Conservation (phyloP, 805 yeast genomes). For the Wickerhamomyces xylosicus region DNA sequence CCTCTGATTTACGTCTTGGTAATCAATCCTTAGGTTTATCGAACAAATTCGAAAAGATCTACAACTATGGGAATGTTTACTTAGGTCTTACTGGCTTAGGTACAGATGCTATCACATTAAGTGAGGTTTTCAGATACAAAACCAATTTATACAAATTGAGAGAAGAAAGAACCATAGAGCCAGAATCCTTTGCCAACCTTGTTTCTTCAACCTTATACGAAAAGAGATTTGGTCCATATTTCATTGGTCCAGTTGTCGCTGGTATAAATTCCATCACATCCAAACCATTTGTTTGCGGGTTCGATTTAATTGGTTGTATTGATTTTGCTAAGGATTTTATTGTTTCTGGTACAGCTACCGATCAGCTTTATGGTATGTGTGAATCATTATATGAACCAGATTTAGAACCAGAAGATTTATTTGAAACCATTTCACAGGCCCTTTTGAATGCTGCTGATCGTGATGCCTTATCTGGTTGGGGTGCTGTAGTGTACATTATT, state of each 20-base stretch:
- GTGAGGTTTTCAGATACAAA: conserved; percentile 70
- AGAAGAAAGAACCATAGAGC: conserved; percentile 90
- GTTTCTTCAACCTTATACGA: conserved; percentile 87
- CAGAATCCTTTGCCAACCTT: conserved; percentile 85
- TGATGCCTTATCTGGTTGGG: conserved; percentile 98
- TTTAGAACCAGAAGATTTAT: conserved; percentile 88
- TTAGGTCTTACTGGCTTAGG: conserved; percentile 94
- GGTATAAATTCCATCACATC: conserved; percentile 78
- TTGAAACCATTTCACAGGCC: conserved; percentile 93
- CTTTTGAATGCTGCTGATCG: conserved; percentile 91
- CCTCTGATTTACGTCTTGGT: conserved; percentile 90
- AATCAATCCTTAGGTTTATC: conserved; percentile 88
- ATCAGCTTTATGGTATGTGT: conserved; percentile 97
- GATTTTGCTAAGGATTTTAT: conserved; percentile 92
- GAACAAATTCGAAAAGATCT: conserved; percentile 87
- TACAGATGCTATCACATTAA: conserved; percentile 73
- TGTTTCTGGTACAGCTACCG: conserved; percentile 94
- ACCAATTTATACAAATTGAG: conserved; percentile 82
- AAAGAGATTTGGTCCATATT: conserved; percentile 91
- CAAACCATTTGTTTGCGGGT: conserved; percentile 88
- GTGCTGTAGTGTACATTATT: conserved; percentile 87
- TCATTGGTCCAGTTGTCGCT: conserved; percentile 93
- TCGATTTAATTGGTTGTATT: conserved; percentile 93
- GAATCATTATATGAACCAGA: conserved; percentile 92
- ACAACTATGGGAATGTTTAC: conserved; percentile 76